Evolutionary conservation across 176 grass and related monocot genomes (phyloP), one percentile per base, ranked within the genome.

Genomic region (Microstegium vimineum): DNA sequence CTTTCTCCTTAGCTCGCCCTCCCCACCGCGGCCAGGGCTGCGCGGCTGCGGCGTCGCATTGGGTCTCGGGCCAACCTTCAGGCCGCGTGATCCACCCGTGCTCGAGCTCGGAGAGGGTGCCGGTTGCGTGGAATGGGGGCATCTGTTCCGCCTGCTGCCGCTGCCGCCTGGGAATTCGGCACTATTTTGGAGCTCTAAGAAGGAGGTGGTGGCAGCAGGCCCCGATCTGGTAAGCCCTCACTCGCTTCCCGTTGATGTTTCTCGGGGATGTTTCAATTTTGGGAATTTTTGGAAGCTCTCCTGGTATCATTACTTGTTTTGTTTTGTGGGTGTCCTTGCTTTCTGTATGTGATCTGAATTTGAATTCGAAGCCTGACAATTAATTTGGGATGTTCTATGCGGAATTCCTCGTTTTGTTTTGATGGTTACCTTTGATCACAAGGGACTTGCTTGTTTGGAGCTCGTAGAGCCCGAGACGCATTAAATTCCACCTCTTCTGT

Each of bases 151-250:
- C 23, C n/a, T 69, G 42, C 22, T 22, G 56, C 57, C 66, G 40
- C 18, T 20, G 60, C 61, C 52, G 26, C 57, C 63, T 45, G 52
- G 12, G 5, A 86, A 81, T 74, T 83, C 2, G 18, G 37, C 47
- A 14, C 14, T 13, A 30, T 18, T 20, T 67, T 51, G 18, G 25
- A n/a, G 31, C 57, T 80, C 66, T 80, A 82, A 76, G 69, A 52
- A 81, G 41, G 72, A 77, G 66, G 77, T 63, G 77, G 60, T 65
- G 28, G 33, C 65, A 25, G n/a, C 69, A n/a, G 17, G 49, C 62
- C 34, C 73, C 72, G 89, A 88, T 91, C 85, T 78, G 85, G 89
- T 85, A 77, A 87, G 85, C 36, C 5, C 67, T 34, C 64, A 59
- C 63, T 56, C 45, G 43, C 38, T 79, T 62, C 42, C 6, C 69